These are phyloP conservation scores for Hymenoscyphus salicellus DNA, from an alignment of 2,329 filamentous ascomycete genomes.

Conservation along the genomic window DNA sequence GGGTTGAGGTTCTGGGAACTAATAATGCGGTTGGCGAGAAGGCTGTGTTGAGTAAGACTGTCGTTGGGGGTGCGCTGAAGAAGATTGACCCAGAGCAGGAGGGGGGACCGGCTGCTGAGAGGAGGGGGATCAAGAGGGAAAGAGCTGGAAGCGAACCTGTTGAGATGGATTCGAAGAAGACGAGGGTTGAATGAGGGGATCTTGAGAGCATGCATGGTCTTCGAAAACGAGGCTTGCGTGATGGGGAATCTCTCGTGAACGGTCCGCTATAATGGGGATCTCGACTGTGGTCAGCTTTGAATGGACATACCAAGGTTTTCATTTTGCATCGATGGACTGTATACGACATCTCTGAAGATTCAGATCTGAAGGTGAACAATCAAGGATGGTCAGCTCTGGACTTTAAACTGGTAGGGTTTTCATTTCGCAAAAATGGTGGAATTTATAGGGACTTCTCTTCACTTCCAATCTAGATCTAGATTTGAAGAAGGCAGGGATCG, in stretches of 20 bases:
- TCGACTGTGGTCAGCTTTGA: neutral
- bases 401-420: neutral
- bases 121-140: conserved; percentile 12
- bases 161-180: conserved; percentile 18
- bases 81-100: conserved; percentile 9
- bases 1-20: conserved; percentile 44
- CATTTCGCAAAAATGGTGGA: neutral
- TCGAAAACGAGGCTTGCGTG: too few species aligned
- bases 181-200: conserved; percentile 8
- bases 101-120: conserved; percentile 6
- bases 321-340: neutral
- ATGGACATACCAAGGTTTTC: neutral
- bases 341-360: neutral
- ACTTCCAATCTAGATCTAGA: neutral
- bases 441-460: neutral
- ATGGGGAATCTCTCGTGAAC: too few species aligned
- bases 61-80: neutral
- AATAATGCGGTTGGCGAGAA: conserved; percentile 45
- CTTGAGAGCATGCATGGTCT: too few species aligned
- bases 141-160: conserved; percentile 12
- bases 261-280: too few species aligned
- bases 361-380: too few species aligned
- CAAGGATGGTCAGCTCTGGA: neutral
- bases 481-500: neutral
- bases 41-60: conserved; percentile 12